These are phyloP conservation scores for Penicillium robsamsonii DNA, from an alignment of 495 filamentous ascomycete species.

Conservation along the genomic window DNA sequence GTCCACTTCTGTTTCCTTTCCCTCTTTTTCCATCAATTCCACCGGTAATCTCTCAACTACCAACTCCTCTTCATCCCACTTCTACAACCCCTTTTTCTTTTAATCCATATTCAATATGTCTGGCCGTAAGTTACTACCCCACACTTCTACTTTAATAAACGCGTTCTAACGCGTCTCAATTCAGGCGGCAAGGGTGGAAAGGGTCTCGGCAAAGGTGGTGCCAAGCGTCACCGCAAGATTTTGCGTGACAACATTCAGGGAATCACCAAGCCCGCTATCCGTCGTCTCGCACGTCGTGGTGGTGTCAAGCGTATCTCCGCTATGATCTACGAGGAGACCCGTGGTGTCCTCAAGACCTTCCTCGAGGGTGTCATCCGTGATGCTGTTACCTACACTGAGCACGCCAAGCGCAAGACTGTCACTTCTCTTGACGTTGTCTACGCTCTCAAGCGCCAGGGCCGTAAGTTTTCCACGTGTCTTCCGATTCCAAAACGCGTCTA, in stretches of 20 bases:
- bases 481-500: conserved; percentile 16
- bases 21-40: conserved; percentile 37
- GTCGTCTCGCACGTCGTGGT: conserved; percentile 98
- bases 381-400: conserved; percentile 98
- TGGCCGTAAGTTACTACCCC: conserved; percentile 59
- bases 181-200: conserved; percentile 96
- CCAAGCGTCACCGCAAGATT: conserved; percentile 95
- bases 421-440: conserved; percentile 97
- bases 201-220: conserved; percentile 95
- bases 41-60: conserved; percentile 42
- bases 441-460: conserved; percentile 94
- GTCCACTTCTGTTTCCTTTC: conserved; percentile 29
- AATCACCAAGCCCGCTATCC: conserved; percentile 99
- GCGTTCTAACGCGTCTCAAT: conserved; percentile 42
- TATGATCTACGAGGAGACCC: conserved; percentile 99
- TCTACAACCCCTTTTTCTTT: conserved; percentile 30
- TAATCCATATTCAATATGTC: conserved; percentile 56
- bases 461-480: conserved; percentile 42
- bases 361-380: conserved; percentile 99
- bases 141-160: conserved; percentile 19
- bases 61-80: conserved; percentile 36
- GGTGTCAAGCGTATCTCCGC: conserved; percentile 99
- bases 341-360: conserved; percentile 99
- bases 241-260: conserved; percentile 98
- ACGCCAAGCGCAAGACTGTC: conserved; percentile 98